A percentile compares a stretch with the other conserved stretches of the same genome.
These are phyloP conservation scores for Apiospora saccharicola DNA, from an alignment of 2,329 filamentous ascomycete species.

Conservation along the genomic window DNA sequence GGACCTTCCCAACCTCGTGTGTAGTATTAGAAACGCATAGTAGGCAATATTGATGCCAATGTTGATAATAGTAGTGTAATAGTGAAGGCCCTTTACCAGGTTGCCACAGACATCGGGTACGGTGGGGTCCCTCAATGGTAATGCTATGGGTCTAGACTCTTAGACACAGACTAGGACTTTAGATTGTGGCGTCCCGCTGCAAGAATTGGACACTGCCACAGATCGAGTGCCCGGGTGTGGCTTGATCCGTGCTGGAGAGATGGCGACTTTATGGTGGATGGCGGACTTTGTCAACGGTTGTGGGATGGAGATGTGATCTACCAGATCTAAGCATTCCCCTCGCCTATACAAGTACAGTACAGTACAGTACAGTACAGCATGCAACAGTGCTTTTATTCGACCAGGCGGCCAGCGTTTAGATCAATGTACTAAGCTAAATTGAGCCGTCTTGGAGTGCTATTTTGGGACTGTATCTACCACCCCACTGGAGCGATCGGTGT, in stretches of 20 bases:
- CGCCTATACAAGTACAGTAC: too few relatives aligned
- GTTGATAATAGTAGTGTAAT: neutral
- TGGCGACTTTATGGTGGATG: neutral
- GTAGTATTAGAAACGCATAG: neutral
- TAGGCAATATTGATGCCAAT: neutral
- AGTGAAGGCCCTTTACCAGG: neutral
- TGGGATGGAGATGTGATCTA: neutral
- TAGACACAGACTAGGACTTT: neutral
- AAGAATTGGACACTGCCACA: neutral
- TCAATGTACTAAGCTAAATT: neutral
- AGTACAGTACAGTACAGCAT: too few relatives aligned
- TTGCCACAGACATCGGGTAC: neutral
- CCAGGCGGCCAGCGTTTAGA: neutral
- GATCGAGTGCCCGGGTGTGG: neutral
- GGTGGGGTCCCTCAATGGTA: neutral
- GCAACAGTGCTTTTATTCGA: neutral
- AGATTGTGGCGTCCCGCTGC: neutral
- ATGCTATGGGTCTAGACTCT: neutral
- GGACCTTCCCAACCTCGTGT: neutral
- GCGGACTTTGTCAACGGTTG: neutral
- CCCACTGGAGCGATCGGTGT: neutral
- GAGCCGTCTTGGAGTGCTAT: neutral
- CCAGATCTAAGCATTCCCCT: neutral
- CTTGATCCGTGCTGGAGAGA: slow-evolving; percentile 2
- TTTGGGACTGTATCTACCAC: neutral